phyloP scores from a whole-genome alignment of 2,329 filamentous ascomycete genomes.

The Claviceps sp. region DNA sequence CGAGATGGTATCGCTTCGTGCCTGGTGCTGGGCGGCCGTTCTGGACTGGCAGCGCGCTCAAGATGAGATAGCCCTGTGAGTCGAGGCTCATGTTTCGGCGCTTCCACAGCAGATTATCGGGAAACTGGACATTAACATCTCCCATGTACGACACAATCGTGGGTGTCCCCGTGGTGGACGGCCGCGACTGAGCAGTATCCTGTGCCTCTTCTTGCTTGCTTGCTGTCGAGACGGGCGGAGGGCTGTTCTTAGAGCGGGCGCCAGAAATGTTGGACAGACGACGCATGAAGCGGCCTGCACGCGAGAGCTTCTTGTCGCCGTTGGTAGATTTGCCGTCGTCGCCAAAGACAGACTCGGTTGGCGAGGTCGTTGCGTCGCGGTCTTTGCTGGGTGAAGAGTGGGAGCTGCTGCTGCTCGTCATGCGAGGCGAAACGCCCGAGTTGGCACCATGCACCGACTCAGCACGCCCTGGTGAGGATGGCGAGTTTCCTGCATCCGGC shows the following conservation, averaged over 20 bases:
- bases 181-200: conserved; percentile 11
- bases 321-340: conserved; percentile 29
- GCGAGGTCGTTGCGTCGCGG: conserved; percentile 21
- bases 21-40: conserved; percentile 30
- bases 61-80: conserved; percentile 66
- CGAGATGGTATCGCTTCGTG: conserved; percentile 70
- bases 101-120: conserved; percentile 93
- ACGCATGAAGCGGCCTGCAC: conserved; percentile 44
- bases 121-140: conserved; percentile 94
- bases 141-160: conserved; percentile 57
- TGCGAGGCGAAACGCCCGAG: conserved; percentile 36
- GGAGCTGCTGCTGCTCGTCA: conserved; percentile 48
- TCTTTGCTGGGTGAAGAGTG: conserved; percentile 39
- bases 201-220: conserved; percentile 33
- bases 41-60: conserved; percentile 50
- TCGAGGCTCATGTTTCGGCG: conserved; percentile 80
- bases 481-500: conserved; percentile 19
- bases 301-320: conserved; percentile 34
- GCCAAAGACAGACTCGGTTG: conserved; percentile 32
- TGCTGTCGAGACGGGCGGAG: conserved; percentile 33
- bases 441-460: conserved; percentile 30
- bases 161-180: conserved; percentile 18
- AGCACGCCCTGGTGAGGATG: conserved; percentile 33
- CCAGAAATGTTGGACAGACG: conserved; percentile 41
- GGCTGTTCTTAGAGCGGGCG: conserved; percentile 29